phyloP scores from a whole-genome alignment of 805 yeast species.

The Kodamaea lidongshanica region DNA sequence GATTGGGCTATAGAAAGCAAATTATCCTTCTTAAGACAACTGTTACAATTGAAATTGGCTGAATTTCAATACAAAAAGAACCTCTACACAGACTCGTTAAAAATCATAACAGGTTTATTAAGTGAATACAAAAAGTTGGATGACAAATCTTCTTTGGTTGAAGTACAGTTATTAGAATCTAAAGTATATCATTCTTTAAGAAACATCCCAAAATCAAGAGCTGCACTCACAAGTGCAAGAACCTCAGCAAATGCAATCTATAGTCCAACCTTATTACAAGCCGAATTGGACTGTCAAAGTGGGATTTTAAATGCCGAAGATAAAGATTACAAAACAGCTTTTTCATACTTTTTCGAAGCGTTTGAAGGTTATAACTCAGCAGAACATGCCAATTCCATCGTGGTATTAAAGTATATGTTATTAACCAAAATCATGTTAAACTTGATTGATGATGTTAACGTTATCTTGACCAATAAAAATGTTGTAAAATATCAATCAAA shows the following conservation, averaged over 20 bases:
- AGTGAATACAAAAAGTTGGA: conserved; percentile 88
- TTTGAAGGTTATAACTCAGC: conserved; percentile 84
- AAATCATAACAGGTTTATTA: conserved; percentile 64
- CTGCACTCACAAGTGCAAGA: conserved; percentile 89
- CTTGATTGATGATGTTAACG: conserved; percentile 76
- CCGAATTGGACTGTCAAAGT: conserved; percentile 90
- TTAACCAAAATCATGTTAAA: conserved; percentile 91
- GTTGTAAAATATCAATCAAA: conserved; percentile 65
- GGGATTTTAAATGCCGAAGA: conserved; percentile 96
- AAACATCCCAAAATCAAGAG: conserved; percentile 84
- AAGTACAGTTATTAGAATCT: conserved; percentile 87
- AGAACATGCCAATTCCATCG: conserved; percentile 53
- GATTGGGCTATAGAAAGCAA: conserved; percentile 83
- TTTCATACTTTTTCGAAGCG: conserved; percentile 89
- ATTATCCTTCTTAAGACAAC: conserved; percentile 82
- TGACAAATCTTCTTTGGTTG: conserved; percentile 91
- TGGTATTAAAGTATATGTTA: conserved; percentile 85
- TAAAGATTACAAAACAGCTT: conserved; percentile 93
- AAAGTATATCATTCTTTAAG: conserved; percentile 87
- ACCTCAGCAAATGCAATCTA: conserved; percentile 96
- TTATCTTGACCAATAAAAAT: conserved; percentile 66
- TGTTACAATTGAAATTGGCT: conserved; percentile 78
- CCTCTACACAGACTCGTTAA: conserved; percentile 62
- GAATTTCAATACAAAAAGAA: conserved; percentile 63
- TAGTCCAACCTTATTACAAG: conserved; percentile 90